Evolutionary conservation across 2,329 filamentous ascomycete species (phyloP), one percentile per base, ranked within the genome.

Genomic region (Exophiala lecanii-corni): DNA sequence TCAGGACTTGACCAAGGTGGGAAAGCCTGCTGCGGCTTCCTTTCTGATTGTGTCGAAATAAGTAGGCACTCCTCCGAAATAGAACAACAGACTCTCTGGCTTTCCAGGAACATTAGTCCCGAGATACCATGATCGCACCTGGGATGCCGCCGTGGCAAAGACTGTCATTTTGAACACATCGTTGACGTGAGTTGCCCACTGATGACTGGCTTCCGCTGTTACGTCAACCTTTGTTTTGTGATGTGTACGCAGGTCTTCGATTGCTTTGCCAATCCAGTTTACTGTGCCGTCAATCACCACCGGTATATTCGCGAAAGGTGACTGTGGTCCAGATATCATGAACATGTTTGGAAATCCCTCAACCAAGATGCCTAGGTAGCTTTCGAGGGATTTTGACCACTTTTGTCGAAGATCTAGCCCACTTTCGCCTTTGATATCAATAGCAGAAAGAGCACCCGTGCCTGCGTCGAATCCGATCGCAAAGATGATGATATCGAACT

Each of bases 31-130:
- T n/a, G n/a, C n/a, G n/a, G n/a, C n/a, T n/a, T n/a, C n/a, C n/a
- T n/a, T n/a, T n/a, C n/a, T n/a, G n/a, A n/a, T n/a, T n/a, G n/a
- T n/a, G n/a, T n/a, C n/a, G 25, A 28, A n/a, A 32, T 36, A 37
- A 5, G 17, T 5, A 3, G 17, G 12, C 17, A 40, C 23, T 17
- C 37, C 37, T 4, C 37, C 37, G 18, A 40, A 32, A 9, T 17
- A 40, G 23, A 31, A 40, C 15, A 40, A 20, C 9, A 26, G 10
- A 4, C 23, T 4, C 6, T n/a, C 13, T 13, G 15, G 20, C 62
- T 79, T 80, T 0, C 69, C 73, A 0, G 75, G 74, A 1, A 77
- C 64, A 20, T 63, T 75, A 0, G 68, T 70, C 2, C 77, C 76
- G 71, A 78, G 75, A 47, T 76, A 79, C 9, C 71, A 78, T 2